phyloP scores from a whole-genome alignment of 2,329 filamentous ascomycete species.

The Emergomyces orientalis region DNA sequence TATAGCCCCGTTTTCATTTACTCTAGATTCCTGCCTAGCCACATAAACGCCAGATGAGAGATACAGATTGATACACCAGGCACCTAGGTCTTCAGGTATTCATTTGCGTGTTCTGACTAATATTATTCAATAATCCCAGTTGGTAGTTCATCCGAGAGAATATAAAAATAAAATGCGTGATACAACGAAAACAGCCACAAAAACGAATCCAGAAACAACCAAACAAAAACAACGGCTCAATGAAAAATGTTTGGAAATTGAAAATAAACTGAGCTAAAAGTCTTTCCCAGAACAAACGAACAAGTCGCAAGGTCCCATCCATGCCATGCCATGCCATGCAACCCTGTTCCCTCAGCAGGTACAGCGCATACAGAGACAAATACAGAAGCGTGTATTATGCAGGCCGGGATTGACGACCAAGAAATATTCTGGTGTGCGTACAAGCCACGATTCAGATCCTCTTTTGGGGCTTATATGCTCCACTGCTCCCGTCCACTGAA shows the following conservation, averaged over 20 bases:
- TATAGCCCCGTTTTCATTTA: conserved; percentile 6
- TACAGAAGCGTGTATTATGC: background rate
- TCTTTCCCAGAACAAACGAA: background rate
- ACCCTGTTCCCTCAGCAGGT: background rate
- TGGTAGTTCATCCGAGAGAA: background rate
- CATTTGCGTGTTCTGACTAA: background rate
- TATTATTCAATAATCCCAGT: background rate
- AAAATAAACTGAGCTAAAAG: background rate
- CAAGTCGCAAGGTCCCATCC: background rate
- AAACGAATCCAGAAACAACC: background rate
- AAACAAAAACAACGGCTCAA: background rate
- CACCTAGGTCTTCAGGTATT: conserved; percentile 1
- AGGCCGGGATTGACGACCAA: background rate
- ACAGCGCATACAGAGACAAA: background rate
- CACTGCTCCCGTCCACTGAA: background rate
- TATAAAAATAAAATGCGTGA: conserved; percentile 6
- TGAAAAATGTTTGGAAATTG: background rate
- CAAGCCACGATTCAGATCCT: conserved; percentile 4
- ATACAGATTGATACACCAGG: background rate
- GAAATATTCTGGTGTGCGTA: background rate
- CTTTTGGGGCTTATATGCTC: background rate
- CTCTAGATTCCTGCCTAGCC: background rate
- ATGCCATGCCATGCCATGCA: background rate
- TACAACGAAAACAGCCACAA: conserved; percentile 7
- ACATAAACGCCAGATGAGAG: background rate